Percentiles rank a stretch among this genome's conserved stretches.
phyloP scores from a whole-genome alignment of 805 yeast genomes.

The Kazachstania kunashirensis region DNA sequence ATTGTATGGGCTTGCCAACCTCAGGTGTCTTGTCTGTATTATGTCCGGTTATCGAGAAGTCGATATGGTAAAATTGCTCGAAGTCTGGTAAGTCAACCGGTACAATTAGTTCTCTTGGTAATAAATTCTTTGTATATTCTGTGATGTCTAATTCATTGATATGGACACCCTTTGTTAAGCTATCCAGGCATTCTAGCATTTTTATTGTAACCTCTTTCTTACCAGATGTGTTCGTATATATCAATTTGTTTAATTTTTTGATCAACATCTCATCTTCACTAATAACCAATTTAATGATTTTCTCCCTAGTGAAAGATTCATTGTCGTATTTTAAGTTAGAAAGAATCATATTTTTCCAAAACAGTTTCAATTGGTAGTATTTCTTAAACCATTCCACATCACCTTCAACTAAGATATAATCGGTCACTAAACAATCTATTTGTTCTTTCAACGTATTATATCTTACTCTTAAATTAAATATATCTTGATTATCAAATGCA shows the following conservation, averaged over 20 bases:
- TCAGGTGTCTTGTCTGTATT: conserved; percentile 1
- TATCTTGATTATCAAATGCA: conserved; percentile 14
- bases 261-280: not conserved
- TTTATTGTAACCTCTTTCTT: conserved; percentile 8
- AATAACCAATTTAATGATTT: conserved; percentile 7
- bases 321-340: conserved; percentile 18
- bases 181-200: conserved; percentile 14
- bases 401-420: conserved; percentile 21
- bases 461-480: conserved; percentile 15
- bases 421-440: conserved; percentile 21
- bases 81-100: conserved; percentile 24
- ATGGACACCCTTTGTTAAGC: conserved; percentile 12
- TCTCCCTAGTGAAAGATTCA: conserved; percentile 10
- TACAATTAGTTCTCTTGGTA: conserved; percentile 13
- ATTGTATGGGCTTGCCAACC: conserved; percentile 17
- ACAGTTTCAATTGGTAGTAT: conserved; percentile 17
- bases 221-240: not conserved
- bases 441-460: conserved; percentile 23
- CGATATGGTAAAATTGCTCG: conserved; percentile 18
- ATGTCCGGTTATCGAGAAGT: conserved; percentile 6
- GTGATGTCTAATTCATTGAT: conserved; percentile 17
- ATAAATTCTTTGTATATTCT: conserved; percentile 18
- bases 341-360: conserved; percentile 21
- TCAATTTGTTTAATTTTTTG: conserved; percentile 1
- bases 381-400: conserved; percentile 17